Conservation (phyloP, 257 asterid species). For the Catharanthus roseus region DNA sequence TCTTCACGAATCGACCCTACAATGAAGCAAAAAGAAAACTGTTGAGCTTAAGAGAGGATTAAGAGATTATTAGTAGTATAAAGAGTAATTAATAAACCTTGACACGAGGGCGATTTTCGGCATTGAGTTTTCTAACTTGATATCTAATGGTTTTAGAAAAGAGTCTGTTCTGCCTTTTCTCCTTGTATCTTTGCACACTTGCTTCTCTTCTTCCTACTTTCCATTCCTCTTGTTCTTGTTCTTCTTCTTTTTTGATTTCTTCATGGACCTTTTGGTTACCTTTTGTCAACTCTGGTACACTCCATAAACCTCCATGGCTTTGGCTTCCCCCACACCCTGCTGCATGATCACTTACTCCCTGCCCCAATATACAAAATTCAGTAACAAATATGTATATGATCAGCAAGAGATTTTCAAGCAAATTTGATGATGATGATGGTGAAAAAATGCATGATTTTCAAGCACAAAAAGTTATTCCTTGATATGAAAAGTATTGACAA, state of each 20-base stretch:
- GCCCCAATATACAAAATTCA: background rate
- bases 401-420: background rate
- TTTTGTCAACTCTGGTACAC: slow-evolving; percentile 55
- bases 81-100: no score
- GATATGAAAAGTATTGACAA: background rate
- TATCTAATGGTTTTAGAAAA: slow-evolving; percentile 68
- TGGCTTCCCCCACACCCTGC: no score
- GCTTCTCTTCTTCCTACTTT: slow-evolving; percentile 58
- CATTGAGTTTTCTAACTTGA: slow-evolving; percentile 80
- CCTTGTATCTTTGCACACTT: slow-evolving; percentile 77
- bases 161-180: slow-evolving; percentile 75
- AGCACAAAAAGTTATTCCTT: background rate
- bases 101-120: slow-evolving; percentile 89
- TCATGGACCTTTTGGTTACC: slow-evolving; percentile 10
- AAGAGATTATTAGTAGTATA: no score
- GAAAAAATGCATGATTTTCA: background rate
- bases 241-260: slow-evolving; percentile 21
- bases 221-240: slow-evolving; percentile 12
- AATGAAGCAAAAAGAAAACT: slow-evolving; percentile 8
- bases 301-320: slow-evolving; percentile 38
- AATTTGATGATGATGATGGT: background rate
- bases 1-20: slow-evolving; percentile 92
- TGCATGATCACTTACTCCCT: slow-evolving; percentile 25
- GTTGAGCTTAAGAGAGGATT: background rate
- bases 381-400: background rate